Base-by-base conservation (phyloP, 2,329 filamentous ascomycete genomes). In the Blastomyces silverae region DNA sequence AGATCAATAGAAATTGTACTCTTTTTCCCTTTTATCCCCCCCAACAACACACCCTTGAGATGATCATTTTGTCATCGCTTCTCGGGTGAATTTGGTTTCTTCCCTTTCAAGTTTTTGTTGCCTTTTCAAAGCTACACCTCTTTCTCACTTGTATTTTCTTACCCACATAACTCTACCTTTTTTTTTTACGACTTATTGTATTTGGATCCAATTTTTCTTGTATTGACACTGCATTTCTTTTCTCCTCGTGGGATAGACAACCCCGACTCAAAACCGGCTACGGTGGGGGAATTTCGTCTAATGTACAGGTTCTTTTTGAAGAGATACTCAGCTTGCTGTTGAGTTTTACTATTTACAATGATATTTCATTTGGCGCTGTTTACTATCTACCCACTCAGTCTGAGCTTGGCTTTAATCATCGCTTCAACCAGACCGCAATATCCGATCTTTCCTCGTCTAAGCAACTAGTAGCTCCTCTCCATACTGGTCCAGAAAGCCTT, bases 401-500 rank as follows among this genome's bases (percentile, higher is more conserved):
- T 34, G 4, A 17, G 25, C 28, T 8, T 55, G 7, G 15, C 5
- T n/a, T 55, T 28, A 55, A 34, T 34, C 52, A 20, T 20, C 11
- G 5, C 5, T 31, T 7, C 52, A 31, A 11, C 13, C 25, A 34
- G 2, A 2, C n/a, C 15, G 11, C 2, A 3, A 10, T 56, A 2
- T 34, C 28, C 8, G 34, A 56, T 4, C 31, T 34, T 56, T 20
- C 10, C 53, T 15, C 31, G 11, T 13, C 56, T 39, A 58, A n/a
- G 22, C 8, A n/a, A 48, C 20, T 17, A 61, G 44, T 17, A 48
- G 22, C 42, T 58, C 58, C 58, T 58, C 17, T 34, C 25, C 46
- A 63, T 63, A 57, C 37, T 22, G 48, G 34, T 56, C 44, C 37
- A 63, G n/a, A 46, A 63, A 63, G 34, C 52, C 25, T 4, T 13